These are phyloP conservation scores for Neolentinus lepideus DNA, from an alignment of 1,284 basidiomycete genomes.

Conservation along the genomic window DNA sequence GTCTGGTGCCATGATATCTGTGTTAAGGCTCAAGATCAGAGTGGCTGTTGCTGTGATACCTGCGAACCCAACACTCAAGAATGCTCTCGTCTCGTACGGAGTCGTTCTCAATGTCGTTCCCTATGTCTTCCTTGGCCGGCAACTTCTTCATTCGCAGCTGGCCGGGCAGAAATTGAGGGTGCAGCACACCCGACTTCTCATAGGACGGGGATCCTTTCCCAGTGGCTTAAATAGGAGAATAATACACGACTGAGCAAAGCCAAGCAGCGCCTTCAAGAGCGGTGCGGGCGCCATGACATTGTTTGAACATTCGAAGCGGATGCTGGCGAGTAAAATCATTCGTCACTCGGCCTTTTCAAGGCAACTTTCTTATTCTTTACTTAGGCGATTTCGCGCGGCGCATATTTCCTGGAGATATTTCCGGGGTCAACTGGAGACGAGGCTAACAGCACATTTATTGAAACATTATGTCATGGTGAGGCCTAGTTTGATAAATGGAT, in stretches of 20 bases:
- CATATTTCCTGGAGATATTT: background rate
- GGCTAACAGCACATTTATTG: background rate
- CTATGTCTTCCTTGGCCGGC: background rate
- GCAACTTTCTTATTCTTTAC: background rate
- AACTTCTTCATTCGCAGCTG: background rate
- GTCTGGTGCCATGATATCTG: background rate
- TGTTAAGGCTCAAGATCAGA: background rate
- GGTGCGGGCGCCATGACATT: background rate
- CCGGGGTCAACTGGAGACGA: background rate
- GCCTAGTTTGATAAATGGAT: background rate
- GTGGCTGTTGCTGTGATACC: background rate
- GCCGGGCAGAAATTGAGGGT: background rate
- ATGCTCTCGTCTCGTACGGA: background rate
- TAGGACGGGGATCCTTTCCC: background rate
- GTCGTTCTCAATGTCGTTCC: background rate
- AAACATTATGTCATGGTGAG: background rate
- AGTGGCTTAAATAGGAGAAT: background rate
- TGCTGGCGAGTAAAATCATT: background rate
- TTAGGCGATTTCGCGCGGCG: background rate
- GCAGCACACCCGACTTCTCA: background rate
- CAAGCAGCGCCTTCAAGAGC: background rate
- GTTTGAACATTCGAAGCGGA: background rate
- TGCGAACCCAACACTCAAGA: background rate
- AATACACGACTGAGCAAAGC: background rate
- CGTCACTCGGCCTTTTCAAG: background rate